These are phyloP conservation scores for Pistacia integerrima DNA, from an alignment of 345 rosid genomes.

Conservation along the genomic window DNA sequence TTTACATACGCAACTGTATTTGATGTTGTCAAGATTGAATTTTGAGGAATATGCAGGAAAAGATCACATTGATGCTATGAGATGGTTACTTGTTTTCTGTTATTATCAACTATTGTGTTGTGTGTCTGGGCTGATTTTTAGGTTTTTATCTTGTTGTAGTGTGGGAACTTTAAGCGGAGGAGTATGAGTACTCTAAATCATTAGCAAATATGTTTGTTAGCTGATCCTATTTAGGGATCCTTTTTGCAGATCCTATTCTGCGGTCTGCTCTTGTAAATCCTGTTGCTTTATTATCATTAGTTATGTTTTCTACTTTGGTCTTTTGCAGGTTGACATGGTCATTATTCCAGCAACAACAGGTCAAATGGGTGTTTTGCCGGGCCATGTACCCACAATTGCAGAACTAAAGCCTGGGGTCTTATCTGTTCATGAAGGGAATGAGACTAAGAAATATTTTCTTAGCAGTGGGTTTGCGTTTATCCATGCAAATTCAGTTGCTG, in stretches of 20 bases:
- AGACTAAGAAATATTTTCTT: slow-evolving; percentile 66
- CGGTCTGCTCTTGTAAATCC: background rate
- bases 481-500: slow-evolving; percentile 83
- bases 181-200: background rate
- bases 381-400: slow-evolving; percentile 80
- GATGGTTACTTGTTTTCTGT: background rate
- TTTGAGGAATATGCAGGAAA: background rate
- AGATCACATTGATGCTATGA: background rate
- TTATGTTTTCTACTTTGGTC: slow-evolving; percentile 14
- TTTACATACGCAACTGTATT: background rate
- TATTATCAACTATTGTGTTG: background rate
- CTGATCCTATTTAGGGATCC: background rate
- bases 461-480: slow-evolving; percentile 91
- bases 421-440: slow-evolving; percentile 86
- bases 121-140: background rate
- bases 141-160: background rate
- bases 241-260: background rate
- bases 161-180: background rate
- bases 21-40: background rate
- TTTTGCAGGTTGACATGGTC: slow-evolving; percentile 89
- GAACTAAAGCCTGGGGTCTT: slow-evolving; percentile 89
- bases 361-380: slow-evolving; percentile 93
- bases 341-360: slow-evolving; percentile 90
- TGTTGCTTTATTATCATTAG: slow-evolving; percentile 8
- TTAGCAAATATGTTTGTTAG: background rate